Conservation (phyloP, 2,329 filamentous ascomycete genomes). For the Colletotrichum cuscutae region DNA sequence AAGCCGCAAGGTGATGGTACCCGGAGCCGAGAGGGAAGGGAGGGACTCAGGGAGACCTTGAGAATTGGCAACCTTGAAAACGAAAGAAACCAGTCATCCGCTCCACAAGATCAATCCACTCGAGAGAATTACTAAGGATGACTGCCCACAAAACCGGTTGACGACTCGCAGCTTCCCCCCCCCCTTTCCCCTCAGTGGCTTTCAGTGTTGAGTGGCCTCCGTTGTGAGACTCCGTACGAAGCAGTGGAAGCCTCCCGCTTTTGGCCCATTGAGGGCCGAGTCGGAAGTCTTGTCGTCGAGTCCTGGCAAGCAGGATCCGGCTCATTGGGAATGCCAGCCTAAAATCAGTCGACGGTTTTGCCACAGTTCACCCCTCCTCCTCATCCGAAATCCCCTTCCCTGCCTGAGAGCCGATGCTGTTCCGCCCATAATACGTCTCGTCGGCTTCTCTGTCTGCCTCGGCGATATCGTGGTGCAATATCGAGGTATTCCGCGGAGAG, state of each 20-base stretch:
- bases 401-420: background rate
- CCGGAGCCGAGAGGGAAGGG: background rate
- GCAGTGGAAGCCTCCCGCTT: background rate
- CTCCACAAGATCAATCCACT: background rate
- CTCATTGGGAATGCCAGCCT: constrained; percentile 24
- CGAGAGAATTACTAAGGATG: background rate
- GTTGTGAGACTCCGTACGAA: background rate
- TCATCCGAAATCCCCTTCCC: background rate
- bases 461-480: background rate
- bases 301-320: constrained; percentile 8
- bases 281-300: background rate
- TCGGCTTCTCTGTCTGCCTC: background rate
- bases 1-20: background rate
- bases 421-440: too few species aligned
- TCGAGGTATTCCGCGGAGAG: background rate
- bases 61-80: background rate
- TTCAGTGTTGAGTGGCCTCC: too few species aligned
- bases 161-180: background rate
- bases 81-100: background rate
- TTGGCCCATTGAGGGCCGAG: background rate
- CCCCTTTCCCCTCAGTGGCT: background rate
- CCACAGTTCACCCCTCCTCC: background rate
- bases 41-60: background rate
- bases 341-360: background rate
- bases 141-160: background rate